Conservation (phyloP, 352 stramenopile genomes). For the Thraustochytrium striatum region DNA sequence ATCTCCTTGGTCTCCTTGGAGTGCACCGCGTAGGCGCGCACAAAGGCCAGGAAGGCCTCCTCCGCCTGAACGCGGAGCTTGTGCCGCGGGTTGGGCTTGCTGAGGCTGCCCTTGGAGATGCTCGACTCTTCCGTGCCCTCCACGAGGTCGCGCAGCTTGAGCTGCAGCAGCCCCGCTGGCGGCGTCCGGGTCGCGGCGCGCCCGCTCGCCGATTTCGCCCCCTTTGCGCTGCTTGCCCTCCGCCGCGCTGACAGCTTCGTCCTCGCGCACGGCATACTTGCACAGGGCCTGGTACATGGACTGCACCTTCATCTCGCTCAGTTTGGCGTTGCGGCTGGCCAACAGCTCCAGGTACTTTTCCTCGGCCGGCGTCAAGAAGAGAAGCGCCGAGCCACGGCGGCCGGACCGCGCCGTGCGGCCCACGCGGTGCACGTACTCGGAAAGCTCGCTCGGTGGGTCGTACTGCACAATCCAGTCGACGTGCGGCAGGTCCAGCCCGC, state of each 20-base stretch:
- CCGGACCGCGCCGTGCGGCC: slow-evolving; percentile 72
- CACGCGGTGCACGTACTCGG: slow-evolving; percentile 76
- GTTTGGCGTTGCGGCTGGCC: slow-evolving; percentile 72
- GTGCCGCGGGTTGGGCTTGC: neutral
- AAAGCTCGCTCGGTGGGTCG: slow-evolving; percentile 77
- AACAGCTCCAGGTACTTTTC: slow-evolving; percentile 87
- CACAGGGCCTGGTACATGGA: slow-evolving; percentile 35
- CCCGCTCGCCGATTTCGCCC: slow-evolving; percentile 67
- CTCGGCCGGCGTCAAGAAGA: slow-evolving; percentile 96
- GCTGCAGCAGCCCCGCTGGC: slow-evolving; percentile 27
- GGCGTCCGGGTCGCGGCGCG: slow-evolving; percentile 66
- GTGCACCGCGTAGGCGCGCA: slow-evolving; percentile 85
- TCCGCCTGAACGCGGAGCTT: slow-evolving; percentile 71
- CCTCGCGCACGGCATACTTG: slow-evolving; percentile 36
- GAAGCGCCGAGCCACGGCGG: slow-evolving; percentile 78
- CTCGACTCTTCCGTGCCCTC: slow-evolving; percentile 27
- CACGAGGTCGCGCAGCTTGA: slow-evolving; percentile 25
- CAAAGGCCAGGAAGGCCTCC: slow-evolving; percentile 83
- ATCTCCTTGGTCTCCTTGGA: slow-evolving; percentile 78
- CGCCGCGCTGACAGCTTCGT: slow-evolving; percentile 41
- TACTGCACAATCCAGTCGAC: slow-evolving; percentile 89
- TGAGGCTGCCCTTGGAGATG: neutral
- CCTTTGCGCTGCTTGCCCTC: neutral
- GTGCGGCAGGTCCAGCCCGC: slow-evolving; percentile 74
- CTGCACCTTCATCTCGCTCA: slow-evolving; percentile 63